Base-by-base conservation (phyloP, 768 basidiomycete species). In the Hygrocybe punicea region DNA sequence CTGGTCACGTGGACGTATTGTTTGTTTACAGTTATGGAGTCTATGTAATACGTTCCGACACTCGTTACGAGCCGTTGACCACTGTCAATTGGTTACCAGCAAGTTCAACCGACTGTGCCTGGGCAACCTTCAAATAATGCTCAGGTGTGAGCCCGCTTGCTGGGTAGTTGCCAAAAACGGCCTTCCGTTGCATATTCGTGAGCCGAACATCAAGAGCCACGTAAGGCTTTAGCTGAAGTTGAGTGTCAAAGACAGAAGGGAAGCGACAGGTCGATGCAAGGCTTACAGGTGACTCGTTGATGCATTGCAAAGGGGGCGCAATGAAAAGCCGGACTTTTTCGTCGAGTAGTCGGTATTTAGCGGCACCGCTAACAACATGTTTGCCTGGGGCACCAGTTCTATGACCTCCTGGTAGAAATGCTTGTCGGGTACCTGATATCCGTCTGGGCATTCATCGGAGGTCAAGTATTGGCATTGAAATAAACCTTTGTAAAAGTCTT, bases 401-500 rank as follows among this genome's bases (percentile, higher is more conserved):
- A 67, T 82, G 86, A 21, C 90, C 89, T 60, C 91, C 91, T 7
- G 91, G 91, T 25, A 93, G 83, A 57, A 76, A 80, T 0, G 93
- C 87, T 69, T 93, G 92, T 37, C 93, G 76, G 19, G 87, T 94
- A 36, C 93, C 92, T 93, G 62, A 35, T 37, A 13, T 24, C 10
- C 33, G 47, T 19, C 14, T 29, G 35, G 46, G 25, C 4, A 55
- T n/a, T 1, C 47, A 50, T 24, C 49, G 4, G 40, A 35, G 52
- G 34, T 17, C 50, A 36, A 46, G 21, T 35, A 39, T 33, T 53
- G 19, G 29, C 21, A n/a, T 16, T 6, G 35, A 34, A 57, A 60
- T 73, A n/a, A 6, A 89, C 96, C 96, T 73, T 98, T 98, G 80
- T 97, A 98, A 69, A 80, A 98, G 67, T 99, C 93, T 66, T 98